Conservation (phyloP, 306 rosid genomes). For the Nissolia schottii region DNA sequence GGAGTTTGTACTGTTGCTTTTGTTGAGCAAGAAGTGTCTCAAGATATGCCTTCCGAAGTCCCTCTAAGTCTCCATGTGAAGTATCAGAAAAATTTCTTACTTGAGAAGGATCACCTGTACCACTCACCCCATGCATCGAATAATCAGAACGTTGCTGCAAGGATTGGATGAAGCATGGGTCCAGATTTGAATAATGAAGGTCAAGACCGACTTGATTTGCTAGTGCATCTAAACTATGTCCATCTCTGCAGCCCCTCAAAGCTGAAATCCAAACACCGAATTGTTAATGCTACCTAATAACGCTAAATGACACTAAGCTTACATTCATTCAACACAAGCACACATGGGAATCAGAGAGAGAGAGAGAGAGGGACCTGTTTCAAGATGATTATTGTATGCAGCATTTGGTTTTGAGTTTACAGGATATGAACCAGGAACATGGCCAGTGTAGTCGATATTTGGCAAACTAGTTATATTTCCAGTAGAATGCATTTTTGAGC, state of each 20-base stretch:
- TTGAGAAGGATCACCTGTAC: constrained; percentile 51
- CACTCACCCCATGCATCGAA: constrained; percentile 41
- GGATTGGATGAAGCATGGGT: constrained; percentile 47
- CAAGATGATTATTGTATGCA: constrained; percentile 40
- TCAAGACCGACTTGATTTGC: constrained; percentile 46
- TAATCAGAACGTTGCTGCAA: constrained; percentile 62
- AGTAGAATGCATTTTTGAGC: constrained; percentile 49
- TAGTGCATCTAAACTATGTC: constrained; percentile 36
- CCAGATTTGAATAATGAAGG: constrained; percentile 43
- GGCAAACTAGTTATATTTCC: constrained; percentile 47
- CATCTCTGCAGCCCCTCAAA: constrained; percentile 38
- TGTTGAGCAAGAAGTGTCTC: constrained; percentile 70
- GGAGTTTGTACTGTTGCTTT: constrained; percentile 71
- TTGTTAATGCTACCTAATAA: constrained; percentile 9
- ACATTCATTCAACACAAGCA: constrained; percentile 14
- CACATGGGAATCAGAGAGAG: not conserved
- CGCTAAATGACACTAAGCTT: not conserved
- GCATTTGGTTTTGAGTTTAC: constrained; percentile 45
- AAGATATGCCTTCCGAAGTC: constrained; percentile 65
- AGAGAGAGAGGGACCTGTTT: constrained; percentile 44
- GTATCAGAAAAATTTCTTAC: constrained; percentile 47
- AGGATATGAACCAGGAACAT: constrained; percentile 43
- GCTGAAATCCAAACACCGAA: constrained; percentile 33
- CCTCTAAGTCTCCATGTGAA: constrained; percentile 64
- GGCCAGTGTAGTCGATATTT: constrained; percentile 41